Conservation (phyloP, 2,329 filamentous ascomycete species). For the Neonectria faginata region DNA sequence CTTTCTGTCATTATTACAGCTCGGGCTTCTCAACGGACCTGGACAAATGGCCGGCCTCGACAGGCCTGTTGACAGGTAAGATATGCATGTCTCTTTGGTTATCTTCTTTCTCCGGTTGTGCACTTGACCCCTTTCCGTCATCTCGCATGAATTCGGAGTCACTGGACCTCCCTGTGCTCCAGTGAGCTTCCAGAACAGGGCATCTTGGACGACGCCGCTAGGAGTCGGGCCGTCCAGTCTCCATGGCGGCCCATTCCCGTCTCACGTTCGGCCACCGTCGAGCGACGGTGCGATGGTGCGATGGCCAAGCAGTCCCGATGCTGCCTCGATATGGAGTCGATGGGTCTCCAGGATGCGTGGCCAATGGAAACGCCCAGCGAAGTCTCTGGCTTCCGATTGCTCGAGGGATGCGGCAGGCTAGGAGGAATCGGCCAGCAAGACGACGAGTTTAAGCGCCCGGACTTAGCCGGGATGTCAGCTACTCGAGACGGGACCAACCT, state of each 20-base stretch:
- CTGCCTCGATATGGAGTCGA: slow-evolving; percentile 36
- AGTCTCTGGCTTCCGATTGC: slow-evolving; percentile 61
- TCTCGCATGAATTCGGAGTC: slow-evolving; percentile 60
- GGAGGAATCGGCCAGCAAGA: slow-evolving; percentile 58
- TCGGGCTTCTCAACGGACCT: slow-evolving; percentile 78
- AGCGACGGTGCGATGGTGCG: slow-evolving; percentile 7
- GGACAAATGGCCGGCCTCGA: slow-evolving; percentile 80
- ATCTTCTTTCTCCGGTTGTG: slow-evolving; percentile 31
- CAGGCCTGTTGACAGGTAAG: slow-evolving; percentile 92
- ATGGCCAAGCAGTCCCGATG: slow-evolving; percentile 23
- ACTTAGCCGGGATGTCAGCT: slow-evolving; percentile 55
- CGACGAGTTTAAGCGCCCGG: slow-evolving; percentile 65
- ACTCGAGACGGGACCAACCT: slow-evolving; percentile 23
- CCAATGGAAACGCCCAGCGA: slow-evolving; percentile 57
- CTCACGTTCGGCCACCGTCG: slow-evolving; percentile 12
- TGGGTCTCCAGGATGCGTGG: slow-evolving; percentile 32
- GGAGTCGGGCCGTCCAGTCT: slow-evolving; percentile 36
- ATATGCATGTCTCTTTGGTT: slow-evolving; percentile 49
- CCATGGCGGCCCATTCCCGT: slow-evolving; percentile 36
- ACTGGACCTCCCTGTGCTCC: slow-evolving; percentile 57
- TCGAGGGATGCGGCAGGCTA: slow-evolving; percentile 55
- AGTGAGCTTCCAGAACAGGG: slow-evolving; percentile 50
- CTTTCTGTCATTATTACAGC: slow-evolving; percentile 79
- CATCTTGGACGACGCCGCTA: slow-evolving; percentile 34
- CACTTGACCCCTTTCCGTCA: slow-evolving; percentile 47